Evolutionary conservation across 345 rosid genomes (phyloP).

Genomic region (Heritiera littoralis): DNA sequence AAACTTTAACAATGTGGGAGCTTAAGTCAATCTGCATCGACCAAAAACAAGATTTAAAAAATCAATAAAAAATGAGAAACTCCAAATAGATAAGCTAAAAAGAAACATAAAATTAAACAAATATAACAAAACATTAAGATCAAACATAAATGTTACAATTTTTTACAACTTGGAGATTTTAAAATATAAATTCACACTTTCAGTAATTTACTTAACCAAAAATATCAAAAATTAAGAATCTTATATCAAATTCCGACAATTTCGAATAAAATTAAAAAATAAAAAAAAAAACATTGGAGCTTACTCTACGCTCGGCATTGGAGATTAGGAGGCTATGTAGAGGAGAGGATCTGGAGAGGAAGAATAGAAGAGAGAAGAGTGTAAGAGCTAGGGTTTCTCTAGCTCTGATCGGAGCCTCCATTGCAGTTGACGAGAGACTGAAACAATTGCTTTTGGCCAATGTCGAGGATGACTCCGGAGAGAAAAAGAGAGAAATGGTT

Average conservation of each 20-base stretch:
- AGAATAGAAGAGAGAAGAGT: conserved; percentile 37
- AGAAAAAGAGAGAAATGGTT: background rate
- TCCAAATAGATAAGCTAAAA: background rate
- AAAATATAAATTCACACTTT: background rate
- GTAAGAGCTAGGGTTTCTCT: conserved; percentile 35
- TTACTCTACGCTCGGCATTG: conserved; percentile 89
- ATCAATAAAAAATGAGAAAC: background rate
- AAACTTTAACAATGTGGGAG: conserved; percentile 81
- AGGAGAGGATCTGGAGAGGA: conserved; percentile 40
- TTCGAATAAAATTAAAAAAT: background rate
- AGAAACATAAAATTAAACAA: conserved; percentile 8
- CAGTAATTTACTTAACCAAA: background rate
- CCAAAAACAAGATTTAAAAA: background rate
- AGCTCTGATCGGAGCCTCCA: conserved; percentile 48
- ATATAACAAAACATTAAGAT: background rate
- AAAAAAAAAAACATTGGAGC: conserved; percentile 20
- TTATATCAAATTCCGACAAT: background rate
- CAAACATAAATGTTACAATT: background rate
- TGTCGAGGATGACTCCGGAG: background rate
- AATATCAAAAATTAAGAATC: background rate
- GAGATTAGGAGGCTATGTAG: conserved; percentile 59
- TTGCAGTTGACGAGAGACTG: conserved; percentile 30
- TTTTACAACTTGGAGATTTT: background rate
- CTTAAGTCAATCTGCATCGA: conserved; percentile 85
- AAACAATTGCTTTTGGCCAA: conserved; percentile 13